These are phyloP conservation scores for Hansenula sp. DNA, from an alignment of 1,139 yeast species.

Conservation along the genomic window DNA sequence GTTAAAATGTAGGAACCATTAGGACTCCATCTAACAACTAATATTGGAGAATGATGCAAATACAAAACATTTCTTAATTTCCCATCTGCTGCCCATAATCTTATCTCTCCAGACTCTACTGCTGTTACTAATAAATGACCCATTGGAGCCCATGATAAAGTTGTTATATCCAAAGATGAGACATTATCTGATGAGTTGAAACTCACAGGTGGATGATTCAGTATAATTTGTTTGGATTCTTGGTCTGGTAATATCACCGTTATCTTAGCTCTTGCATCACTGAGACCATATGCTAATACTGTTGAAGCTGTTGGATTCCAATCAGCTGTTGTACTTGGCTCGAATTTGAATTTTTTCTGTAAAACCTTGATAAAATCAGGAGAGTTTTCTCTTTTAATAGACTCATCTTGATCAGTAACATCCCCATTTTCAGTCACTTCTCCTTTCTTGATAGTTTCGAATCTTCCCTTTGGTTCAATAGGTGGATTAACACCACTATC, in stretches of 20 bases:
- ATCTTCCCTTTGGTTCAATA: slow-evolving; percentile 26
- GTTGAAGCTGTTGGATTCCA: slow-evolving; percentile 35
- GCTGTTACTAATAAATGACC: slow-evolving; percentile 57
- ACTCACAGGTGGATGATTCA: slow-evolving; percentile 19
- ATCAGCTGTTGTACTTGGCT: slow-evolving; percentile 29
- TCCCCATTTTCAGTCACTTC: slow-evolving; percentile 7
- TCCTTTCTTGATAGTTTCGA: slow-evolving; percentile 12
- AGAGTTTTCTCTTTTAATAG: slow-evolving; percentile 11
- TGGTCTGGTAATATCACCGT: slow-evolving; percentile 15
- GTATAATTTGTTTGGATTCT: slow-evolving; percentile 8
- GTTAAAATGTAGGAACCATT: slow-evolving; percentile 32
- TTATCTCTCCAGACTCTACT: slow-evolving; percentile 57
- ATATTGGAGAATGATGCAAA: slow-evolving; percentile 49
- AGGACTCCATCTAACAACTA: slow-evolving; percentile 46
- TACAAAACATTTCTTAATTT: slow-evolving; percentile 55
- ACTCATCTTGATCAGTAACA: slow-evolving; percentile 3
- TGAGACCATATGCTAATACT: slow-evolving; percentile 36
- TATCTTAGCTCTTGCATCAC: slow-evolving; percentile 33
- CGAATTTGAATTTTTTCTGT: slow-evolving; percentile 26
- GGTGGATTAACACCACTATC: slow-evolving; percentile 27
- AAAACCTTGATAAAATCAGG: slow-evolving; percentile 30
- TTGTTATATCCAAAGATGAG: slow-evolving; percentile 27
- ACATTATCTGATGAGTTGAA: slow-evolving; percentile 3
- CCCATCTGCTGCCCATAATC: slow-evolving; percentile 69
- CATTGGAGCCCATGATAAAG: slow-evolving; percentile 59